Evolutionary conservation across 148 eudicot genomes (phyloP), one percentile per base, ranked within the genome.

Genomic region (Silene conica): DNA sequence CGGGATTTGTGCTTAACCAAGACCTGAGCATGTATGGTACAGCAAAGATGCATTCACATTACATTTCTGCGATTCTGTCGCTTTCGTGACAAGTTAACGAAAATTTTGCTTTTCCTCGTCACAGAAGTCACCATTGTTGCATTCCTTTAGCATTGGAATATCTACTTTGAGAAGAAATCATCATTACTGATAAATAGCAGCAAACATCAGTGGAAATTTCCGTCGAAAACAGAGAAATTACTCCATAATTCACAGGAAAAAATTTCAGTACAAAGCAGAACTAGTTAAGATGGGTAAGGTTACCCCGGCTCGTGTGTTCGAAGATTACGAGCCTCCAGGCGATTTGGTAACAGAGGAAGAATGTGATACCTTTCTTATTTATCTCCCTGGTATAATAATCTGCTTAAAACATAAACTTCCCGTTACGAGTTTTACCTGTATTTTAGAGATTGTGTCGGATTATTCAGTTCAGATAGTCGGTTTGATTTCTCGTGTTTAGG

Each of bases 371-470:
- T 73, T 88, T 63, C 83, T 83, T 48, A 3, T 90, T 54, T 65
- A 81, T 84, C 84, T 90, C 48, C 90, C 92, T 8, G 89, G 96
- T 90, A 80, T 56, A 18, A 80, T 56, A 18, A 15, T 63, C 18
- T 11, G 19, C 8, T 67, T 11, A 1, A 21, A 66, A 66, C 55
- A 50, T 9, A 50, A 50, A 50, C 55, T 50, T 5, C 18, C 14
- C 5, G 28, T 26, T 26, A 26, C 28, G 28, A 26, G 2, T 26
- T 26, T 26, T 26, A 26, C 28, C 1, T 26, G 28, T 26, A 26
- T 1, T 26, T 26, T 26, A 26, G 28, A n/a, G n/a, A n/a, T n/a
- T n/a, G n/a, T n/a, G n/a, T n/a, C n/a, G n/a, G n/a, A n/a, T n/a
- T n/a, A n/a, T n/a, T n/a, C n/a, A n/a, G n/a, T n/a, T n/a, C n/a